Percentiles rank a stretch among this genome's conserved stretches.
Conservation (phyloP, 2,329 filamentous ascomycete genomes). For the Arthrobotrys sphaeroides region DNA sequence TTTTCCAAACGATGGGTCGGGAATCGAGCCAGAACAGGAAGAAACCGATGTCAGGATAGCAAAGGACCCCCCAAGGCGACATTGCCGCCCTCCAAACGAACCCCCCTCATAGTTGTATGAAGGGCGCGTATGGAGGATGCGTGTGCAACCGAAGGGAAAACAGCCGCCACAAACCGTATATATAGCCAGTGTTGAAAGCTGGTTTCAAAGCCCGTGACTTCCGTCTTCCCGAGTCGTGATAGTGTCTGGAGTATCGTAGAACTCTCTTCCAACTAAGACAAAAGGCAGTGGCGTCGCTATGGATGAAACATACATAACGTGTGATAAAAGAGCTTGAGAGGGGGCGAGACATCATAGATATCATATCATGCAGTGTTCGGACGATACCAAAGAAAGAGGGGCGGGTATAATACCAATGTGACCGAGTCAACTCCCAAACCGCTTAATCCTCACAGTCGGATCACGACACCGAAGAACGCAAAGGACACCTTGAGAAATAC, state of each 20-base stretch:
- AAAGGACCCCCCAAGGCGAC: not conserved
- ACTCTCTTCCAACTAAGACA: conserved; percentile 33
- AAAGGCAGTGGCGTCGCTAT: conserved; percentile 1
- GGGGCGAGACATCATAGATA: conserved; percentile 31
- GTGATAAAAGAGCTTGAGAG: conserved; percentile 4
- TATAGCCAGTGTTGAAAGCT: conserved; percentile 39
- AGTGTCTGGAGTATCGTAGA: not conserved
- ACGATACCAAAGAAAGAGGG: conserved; percentile 49
- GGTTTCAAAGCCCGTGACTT: conserved; percentile 35
- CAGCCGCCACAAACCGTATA: conserved; percentile 32
- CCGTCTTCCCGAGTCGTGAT: conserved; percentile 1
- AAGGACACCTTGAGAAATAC: conserved; percentile 32
- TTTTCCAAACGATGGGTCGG: not conserved
- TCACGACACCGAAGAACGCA: conserved; percentile 24
- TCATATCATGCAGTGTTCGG: conserved; percentile 51
- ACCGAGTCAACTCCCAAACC: conserved; percentile 30
- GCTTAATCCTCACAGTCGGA: conserved; percentile 27
- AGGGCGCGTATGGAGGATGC: conserved; percentile 1
- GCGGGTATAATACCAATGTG: conserved; percentile 53
- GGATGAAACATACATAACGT: conserved; percentile 45
- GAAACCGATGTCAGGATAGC: conserved; percentile 12
- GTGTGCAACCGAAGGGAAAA: conserved; percentile 28
- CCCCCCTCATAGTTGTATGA: not conserved
- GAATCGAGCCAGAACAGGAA: conserved; percentile 8
- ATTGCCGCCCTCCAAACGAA: not conserved